These are phyloP conservation scores for Raffaelea ambrosiae DNA, from an alignment of 2,329 filamentous ascomycete species.

Conservation along the genomic window DNA sequence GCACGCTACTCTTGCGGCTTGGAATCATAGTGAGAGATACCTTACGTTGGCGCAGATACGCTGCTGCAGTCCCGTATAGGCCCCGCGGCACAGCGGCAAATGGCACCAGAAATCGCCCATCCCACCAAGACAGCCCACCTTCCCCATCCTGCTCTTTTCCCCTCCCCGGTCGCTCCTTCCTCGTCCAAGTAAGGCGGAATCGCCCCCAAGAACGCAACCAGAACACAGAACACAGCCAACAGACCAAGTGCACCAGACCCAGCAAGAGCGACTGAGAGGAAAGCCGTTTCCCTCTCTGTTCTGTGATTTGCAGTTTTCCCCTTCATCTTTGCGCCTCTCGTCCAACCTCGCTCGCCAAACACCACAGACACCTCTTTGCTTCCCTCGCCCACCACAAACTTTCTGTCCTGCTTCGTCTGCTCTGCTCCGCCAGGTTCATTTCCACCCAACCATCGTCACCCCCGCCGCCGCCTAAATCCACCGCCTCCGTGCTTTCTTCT, in stretches of 20 bases:
- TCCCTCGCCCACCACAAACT: background rate
- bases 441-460: background rate
- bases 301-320: background rate
- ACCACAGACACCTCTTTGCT: background rate
- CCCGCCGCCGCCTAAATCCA: background rate
- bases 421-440: background rate
- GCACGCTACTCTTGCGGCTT: too few species aligned
- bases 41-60: background rate
- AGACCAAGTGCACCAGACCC: too few species aligned
- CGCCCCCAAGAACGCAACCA: too few species aligned
- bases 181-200: background rate
- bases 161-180: background rate
- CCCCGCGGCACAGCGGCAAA: constrained; percentile 5
- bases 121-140: constrained; percentile 2
- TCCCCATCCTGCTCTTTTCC: background rate
- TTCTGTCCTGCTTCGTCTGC: background rate
- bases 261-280: too few species aligned
- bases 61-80: background rate
- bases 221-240: too few species aligned
- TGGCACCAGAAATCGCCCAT: background rate
- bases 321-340: background rate
- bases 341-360: background rate
- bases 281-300: too few species aligned
- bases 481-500: background rate
- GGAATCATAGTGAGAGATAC: too few species aligned